phyloP scores from a whole-genome alignment of 2,329 filamentous ascomycete genomes.

The Phialocephala subalpina region DNA sequence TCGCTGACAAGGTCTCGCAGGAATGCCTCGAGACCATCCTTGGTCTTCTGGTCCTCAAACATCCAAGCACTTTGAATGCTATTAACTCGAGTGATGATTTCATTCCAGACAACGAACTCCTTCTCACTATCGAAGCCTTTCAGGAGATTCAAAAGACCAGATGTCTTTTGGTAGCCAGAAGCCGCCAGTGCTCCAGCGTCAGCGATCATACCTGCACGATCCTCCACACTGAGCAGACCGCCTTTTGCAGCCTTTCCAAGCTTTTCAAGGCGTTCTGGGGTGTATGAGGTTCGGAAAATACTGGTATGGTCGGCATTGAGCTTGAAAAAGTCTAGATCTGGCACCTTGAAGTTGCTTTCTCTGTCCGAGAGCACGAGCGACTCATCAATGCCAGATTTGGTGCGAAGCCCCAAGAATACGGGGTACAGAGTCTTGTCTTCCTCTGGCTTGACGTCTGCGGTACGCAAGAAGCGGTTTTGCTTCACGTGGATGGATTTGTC shows the following conservation, averaged over 20 bases:
- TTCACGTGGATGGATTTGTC: constrained; percentile 82
- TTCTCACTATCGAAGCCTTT: constrained; percentile 86
- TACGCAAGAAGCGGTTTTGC: constrained; percentile 94
- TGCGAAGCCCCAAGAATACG: constrained; percentile 86
- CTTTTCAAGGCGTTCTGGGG: constrained; percentile 83
- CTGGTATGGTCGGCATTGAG: constrained; percentile 94
- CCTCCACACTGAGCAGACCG: constrained; percentile 84
- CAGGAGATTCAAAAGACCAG: constrained; percentile 83
- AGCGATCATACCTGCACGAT: constrained; percentile 92
- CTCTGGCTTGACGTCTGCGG: constrained; percentile 90
- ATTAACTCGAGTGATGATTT: constrained; percentile 81
- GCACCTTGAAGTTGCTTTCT: constrained; percentile 79
- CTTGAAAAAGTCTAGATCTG: constrained; percentile 91
- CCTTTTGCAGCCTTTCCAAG: constrained; percentile 86
- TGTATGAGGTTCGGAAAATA: constrained; percentile 90
- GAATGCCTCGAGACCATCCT: constrained; percentile 83
- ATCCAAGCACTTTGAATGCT: constrained; percentile 87
- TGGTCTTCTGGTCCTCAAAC: constrained; percentile 79
- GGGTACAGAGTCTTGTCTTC: constrained; percentile 90
- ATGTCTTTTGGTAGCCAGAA: constrained; percentile 93
- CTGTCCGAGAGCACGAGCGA: constrained; percentile 74
- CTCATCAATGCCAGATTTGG: constrained; percentile 83
- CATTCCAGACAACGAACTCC: constrained; percentile 95
- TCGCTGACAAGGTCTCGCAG: constrained; percentile 78
- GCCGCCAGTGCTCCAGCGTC: constrained; percentile 90